These are phyloP conservation scores for Helotiales sp. DNA, from an alignment of 2,329 filamentous ascomycete species.

Conservation along the genomic window DNA sequence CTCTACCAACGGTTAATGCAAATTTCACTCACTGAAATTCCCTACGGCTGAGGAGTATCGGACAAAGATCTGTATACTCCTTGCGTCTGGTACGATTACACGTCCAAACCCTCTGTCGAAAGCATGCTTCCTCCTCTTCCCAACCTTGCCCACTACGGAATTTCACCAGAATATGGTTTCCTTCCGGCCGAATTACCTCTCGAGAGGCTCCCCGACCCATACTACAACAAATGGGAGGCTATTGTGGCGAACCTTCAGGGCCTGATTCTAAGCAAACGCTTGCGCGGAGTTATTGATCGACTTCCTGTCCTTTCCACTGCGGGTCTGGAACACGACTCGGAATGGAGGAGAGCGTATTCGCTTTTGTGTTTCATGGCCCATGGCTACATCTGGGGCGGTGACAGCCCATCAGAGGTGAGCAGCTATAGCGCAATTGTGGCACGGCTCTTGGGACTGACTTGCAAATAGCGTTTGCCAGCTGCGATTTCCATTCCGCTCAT, in stretches of 20 bases:
- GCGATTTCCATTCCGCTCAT: slow-evolving; percentile 84
- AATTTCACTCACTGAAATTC: slow-evolving; percentile 25
- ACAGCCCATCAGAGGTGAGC: slow-evolving; percentile 73
- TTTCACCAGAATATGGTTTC: slow-evolving; percentile 82
- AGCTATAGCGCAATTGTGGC: not conserved
- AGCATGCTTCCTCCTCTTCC: slow-evolving; percentile 64
- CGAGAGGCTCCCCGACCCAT: slow-evolving; percentile 80
- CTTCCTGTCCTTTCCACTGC: slow-evolving; percentile 84
- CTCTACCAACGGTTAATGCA: slow-evolving; percentile 31
- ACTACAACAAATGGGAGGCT: slow-evolving; percentile 95
- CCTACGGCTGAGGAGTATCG: slow-evolving; percentile 68
- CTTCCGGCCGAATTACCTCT: slow-evolving; percentile 82
- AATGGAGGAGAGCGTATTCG: slow-evolving; percentile 94
- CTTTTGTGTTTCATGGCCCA: slow-evolving; percentile 91
- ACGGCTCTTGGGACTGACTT: slow-evolving; percentile 26
- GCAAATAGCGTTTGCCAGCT: slow-evolving; percentile 66
- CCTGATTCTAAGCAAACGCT: slow-evolving; percentile 81
- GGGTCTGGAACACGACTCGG: slow-evolving; percentile 79
- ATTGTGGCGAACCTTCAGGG: slow-evolving; percentile 85
- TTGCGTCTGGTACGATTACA: slow-evolving; percentile 60
- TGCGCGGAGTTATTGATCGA: slow-evolving; percentile 78
- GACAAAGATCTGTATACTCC: slow-evolving; percentile 64
- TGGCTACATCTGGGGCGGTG: slow-evolving; percentile 95
- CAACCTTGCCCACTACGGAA: slow-evolving; percentile 75
- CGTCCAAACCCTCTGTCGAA: slow-evolving; percentile 29